Conservation (phyloP, 495 filamentous ascomycete genomes). For the Hypoxylon subgilvum region DNA sequence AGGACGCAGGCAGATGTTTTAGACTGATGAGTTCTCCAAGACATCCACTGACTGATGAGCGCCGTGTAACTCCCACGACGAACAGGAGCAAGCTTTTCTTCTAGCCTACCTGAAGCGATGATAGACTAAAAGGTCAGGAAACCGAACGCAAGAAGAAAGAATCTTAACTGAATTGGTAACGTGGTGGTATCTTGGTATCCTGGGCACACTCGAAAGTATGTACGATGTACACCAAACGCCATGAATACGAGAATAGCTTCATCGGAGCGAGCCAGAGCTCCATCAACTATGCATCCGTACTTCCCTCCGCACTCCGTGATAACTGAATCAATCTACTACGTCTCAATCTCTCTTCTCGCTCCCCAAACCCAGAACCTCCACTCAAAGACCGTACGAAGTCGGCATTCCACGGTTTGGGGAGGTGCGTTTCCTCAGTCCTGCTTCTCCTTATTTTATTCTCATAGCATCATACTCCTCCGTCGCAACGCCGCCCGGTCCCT, state of each 20-base stretch:
- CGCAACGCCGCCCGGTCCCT: constrained; percentile 36
- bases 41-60: constrained; percentile 13
- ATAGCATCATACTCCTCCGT: constrained; percentile 65
- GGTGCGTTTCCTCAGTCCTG: neutral
- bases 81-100: constrained; percentile 6
- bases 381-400: constrained; percentile 26
- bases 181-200: constrained; percentile 3
- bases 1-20: too few species aligned
- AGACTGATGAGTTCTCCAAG: constrained; percentile 30
- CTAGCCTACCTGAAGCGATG: constrained; percentile 1
- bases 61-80: constrained; percentile 21
- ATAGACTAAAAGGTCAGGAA: neutral
- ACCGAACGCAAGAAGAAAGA: constrained; percentile 8
- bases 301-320: constrained; percentile 6
- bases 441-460: constrained; percentile 34
- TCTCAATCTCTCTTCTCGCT: too few species aligned
- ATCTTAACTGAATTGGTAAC: neutral
- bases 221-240: constrained; percentile 44
- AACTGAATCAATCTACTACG: constrained; percentile 17
- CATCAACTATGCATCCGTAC: neutral
- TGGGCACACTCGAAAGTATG: too few species aligned
- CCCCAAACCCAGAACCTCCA: constrained; percentile 5
- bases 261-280: too few species aligned
- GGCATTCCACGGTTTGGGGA: constrained; percentile 13
- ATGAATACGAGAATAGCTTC: constrained; percentile 14